Evolutionary conservation across 768 basidiomycete genomes (phyloP).

Genomic region (Mycena rosella): DNA sequence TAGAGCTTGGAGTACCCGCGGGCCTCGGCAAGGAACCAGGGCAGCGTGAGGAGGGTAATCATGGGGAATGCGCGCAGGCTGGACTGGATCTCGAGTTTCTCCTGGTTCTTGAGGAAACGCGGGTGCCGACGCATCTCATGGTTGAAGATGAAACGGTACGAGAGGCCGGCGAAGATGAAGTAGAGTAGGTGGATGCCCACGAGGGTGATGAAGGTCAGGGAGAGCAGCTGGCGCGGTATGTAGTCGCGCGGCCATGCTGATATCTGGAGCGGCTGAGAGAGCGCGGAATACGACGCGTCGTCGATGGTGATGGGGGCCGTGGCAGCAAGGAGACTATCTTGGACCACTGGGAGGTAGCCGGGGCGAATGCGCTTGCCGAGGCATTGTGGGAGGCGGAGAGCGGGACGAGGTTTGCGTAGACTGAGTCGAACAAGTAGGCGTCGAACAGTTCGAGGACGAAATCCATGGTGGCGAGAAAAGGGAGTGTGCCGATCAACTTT

Average conservation of each 20-base stretch:
- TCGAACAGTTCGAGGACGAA: slow-evolving; percentile 80
- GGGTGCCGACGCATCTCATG: slow-evolving; percentile 97
- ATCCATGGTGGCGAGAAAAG: slow-evolving; percentile 81
- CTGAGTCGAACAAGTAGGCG: slow-evolving; percentile 78
- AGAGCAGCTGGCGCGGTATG: slow-evolving; percentile 81
- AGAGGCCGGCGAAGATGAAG: slow-evolving; percentile 87
- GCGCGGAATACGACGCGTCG: slow-evolving; percentile 45
- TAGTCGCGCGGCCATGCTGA: slow-evolving; percentile 92
- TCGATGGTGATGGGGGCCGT: slow-evolving; percentile 64
- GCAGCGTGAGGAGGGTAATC: slow-evolving; percentile 88
- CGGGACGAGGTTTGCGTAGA: slow-evolving; percentile 85
- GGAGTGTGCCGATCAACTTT: no score
- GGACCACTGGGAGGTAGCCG: slow-evolving; percentile 58
- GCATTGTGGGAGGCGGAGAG: slow-evolving; percentile 61
- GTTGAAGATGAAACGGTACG: slow-evolving; percentile 92
- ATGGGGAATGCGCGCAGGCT: slow-evolving; percentile 84
- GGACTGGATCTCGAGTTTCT: slow-evolving; percentile 79
- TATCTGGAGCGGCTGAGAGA: slow-evolving; percentile 48
- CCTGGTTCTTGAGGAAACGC: slow-evolving; percentile 91
- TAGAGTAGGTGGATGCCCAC: slow-evolving; percentile 89
- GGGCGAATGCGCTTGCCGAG: slow-evolving; percentile 51
- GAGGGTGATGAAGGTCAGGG: slow-evolving; percentile 78
- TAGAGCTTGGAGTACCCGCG: slow-evolving; percentile 88
- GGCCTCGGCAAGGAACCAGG: slow-evolving; percentile 95
- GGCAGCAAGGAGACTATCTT: slow-evolving; percentile 68